Evolutionary conservation across 2,329 filamentous ascomycete species (phyloP).

Genomic region (Colletotrichum agaves): DNA sequence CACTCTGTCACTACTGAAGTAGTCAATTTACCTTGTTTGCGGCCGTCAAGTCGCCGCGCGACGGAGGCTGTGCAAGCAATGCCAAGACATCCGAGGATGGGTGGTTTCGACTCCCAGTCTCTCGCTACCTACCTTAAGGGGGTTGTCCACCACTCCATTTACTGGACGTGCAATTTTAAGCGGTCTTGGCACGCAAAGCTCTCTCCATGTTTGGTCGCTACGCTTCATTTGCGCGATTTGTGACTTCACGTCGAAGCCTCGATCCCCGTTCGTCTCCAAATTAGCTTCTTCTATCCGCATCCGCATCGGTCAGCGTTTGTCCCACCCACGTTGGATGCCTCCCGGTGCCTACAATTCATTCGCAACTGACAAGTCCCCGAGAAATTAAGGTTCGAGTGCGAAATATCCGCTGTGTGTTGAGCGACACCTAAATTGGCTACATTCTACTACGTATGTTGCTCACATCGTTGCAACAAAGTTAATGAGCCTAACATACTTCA

Average conservation of each 20-base stretch:
- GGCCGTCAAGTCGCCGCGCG: slow-evolving; percentile 27
- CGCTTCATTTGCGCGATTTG: slow-evolving; percentile 30
- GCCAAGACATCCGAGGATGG: slow-evolving; percentile 34
- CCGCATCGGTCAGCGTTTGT: slow-evolving; percentile 11
- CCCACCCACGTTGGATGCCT: slow-evolving; percentile 14
- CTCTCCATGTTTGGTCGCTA: slow-evolving; percentile 23
- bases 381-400: slow-evolving; percentile 25
- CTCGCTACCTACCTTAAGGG: slow-evolving; percentile 6
- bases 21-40: slow-evolving; percentile 18
- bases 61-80: slow-evolving; percentile 36
- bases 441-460: neutral
- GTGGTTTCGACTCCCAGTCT: slow-evolving; percentile 34
- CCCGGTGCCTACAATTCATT: neutral
- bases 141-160: slow-evolving; percentile 11
- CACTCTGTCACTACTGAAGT: too few relatives aligned
- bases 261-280: slow-evolving; percentile 26
- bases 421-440: slow-evolving; percentile 1
- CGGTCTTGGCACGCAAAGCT: slow-evolving; percentile 28
- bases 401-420: slow-evolving; percentile 7
- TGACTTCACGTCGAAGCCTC: slow-evolving; percentile 20
- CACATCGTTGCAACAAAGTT: neutral
- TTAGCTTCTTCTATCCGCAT: slow-evolving; percentile 15
- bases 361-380: slow-evolving; percentile 17
- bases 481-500: slow-evolving; percentile 14
- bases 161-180: slow-evolving; percentile 19